Conservation (phyloP, 1,284 basidiomycete species). For the Leucocoprinus gongylophorus region DNA sequence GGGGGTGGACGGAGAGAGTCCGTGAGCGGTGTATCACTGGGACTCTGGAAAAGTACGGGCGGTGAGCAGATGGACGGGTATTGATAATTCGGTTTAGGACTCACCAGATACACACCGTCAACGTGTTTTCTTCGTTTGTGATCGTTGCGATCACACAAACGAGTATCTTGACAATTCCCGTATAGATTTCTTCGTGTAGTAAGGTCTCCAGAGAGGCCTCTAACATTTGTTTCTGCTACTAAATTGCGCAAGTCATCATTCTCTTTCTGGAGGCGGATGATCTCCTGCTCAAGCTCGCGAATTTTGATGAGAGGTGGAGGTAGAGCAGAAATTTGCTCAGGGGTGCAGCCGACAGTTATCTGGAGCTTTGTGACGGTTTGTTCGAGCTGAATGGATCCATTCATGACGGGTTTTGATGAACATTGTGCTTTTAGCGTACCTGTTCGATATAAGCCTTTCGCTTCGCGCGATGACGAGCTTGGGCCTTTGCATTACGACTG, state of each 20-base stretch:
- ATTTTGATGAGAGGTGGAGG: slow-evolving; percentile 65
- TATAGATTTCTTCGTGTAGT: slow-evolving; percentile 34
- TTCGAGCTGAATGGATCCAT: slow-evolving; percentile 48
- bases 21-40: slow-evolving; percentile 30
- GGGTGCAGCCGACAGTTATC: slow-evolving; percentile 57
- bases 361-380: slow-evolving; percentile 77
- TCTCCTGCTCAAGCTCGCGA: slow-evolving; percentile 71
- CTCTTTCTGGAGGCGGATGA: slow-evolving; percentile 57
- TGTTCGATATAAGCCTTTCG: slow-evolving; percentile 90
- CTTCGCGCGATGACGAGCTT: slow-evolving; percentile 87
- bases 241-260: slow-evolving; percentile 61
- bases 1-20: slow-evolving; percentile 53
- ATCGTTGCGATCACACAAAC: slow-evolving; percentile 47
- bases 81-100: slow-evolving; percentile 11
- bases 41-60: slow-evolving; percentile 22
- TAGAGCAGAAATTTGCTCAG: slow-evolving; percentile 61
- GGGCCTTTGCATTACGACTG: slow-evolving; percentile 81
- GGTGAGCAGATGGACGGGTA: neutral
- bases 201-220: slow-evolving; percentile 32
- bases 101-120: slow-evolving; percentile 54
- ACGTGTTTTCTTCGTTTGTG: slow-evolving; percentile 52
- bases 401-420: slow-evolving; percentile 9
- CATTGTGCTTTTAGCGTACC: slow-evolving; percentile 36
- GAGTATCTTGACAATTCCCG: slow-evolving; percentile 37
- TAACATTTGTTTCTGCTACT: slow-evolving; percentile 36